Evolutionary conservation across 805 yeast genomes (phyloP).

Genomic region (Starmerella sirachaensis): DNA sequence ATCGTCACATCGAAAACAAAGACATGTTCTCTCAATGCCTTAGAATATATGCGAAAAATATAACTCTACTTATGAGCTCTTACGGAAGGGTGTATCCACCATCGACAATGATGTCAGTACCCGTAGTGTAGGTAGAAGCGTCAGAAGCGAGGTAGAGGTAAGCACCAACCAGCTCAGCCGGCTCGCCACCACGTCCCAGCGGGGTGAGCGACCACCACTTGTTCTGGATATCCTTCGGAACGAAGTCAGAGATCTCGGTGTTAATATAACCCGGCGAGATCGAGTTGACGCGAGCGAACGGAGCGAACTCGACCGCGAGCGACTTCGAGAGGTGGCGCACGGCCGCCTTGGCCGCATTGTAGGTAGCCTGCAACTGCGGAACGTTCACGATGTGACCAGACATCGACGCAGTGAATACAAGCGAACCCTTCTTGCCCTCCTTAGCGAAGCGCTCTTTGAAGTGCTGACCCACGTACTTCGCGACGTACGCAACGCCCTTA

Average conservation of each 20-base stretch:
- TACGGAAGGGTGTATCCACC: constrained; percentile 59
- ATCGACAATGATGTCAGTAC: constrained; percentile 63
- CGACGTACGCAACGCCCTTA: constrained; percentile 69
- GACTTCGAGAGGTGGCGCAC: constrained; percentile 65
- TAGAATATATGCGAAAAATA: too few species aligned
- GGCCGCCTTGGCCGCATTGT: constrained; percentile 81
- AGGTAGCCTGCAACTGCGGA: constrained; percentile 78
- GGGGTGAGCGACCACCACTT: constrained; percentile 36
- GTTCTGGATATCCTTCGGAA: constrained; percentile 36
- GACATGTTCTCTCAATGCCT: too few species aligned
- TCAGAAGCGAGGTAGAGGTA: constrained; percentile 68
- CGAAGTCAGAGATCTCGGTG: constrained; percentile 49
- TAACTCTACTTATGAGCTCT: constrained; percentile 2
- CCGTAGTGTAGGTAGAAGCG: constrained; percentile 71
- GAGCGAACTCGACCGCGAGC: constrained; percentile 80
- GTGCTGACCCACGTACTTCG: constrained; percentile 58
- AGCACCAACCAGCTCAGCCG: constrained; percentile 68
- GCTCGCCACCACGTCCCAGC: constrained; percentile 60
- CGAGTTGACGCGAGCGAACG: constrained; percentile 72
- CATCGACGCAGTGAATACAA: constrained; percentile 80
- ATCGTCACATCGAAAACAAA: too few species aligned
- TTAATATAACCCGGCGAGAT: constrained; percentile 79
- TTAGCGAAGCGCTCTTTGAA: constrained; percentile 45
- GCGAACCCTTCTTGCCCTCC: constrained; percentile 49
- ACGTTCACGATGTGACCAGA: constrained; percentile 77